phyloP scores from a whole-genome alignment of 257 asterid genomes.

The Solanum neorickii region DNA sequence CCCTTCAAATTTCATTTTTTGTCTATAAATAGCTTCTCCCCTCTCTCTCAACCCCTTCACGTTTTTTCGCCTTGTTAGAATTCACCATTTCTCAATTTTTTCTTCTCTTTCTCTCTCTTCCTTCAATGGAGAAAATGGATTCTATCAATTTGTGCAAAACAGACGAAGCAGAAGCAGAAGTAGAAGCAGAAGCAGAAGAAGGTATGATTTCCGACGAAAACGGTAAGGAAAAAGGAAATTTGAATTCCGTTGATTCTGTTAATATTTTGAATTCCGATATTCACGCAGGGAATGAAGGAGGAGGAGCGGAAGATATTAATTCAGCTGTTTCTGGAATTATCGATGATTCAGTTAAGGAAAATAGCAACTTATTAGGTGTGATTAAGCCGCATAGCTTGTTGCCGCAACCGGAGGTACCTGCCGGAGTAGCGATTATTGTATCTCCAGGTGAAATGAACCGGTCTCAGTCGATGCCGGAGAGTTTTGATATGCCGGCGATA shows the following conservation, averaged over 20 bases:
- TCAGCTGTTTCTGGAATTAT: neutral
- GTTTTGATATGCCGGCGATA: constrained; percentile 48
- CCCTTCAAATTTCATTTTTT: neutral
- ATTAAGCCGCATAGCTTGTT: constrained; percentile 52
- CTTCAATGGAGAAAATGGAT: neutral
- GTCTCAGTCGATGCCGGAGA: constrained; percentile 41
- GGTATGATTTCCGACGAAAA: neutral
- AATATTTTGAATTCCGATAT: neutral
- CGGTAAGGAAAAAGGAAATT: neutral
- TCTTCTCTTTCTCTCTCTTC: neutral
- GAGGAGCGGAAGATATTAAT: neutral
- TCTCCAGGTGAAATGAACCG: constrained; percentile 11
- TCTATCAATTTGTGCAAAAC: neutral
- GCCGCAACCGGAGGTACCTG: constrained; percentile 77
- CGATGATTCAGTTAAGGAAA: neutral
- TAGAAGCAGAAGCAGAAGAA: neutral
- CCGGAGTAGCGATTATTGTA: constrained; percentile 14
- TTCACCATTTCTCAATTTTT: neutral
- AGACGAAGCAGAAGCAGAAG: neutral
- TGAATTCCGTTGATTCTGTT: neutral
- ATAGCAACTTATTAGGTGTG: constrained; percentile 2
- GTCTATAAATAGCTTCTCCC: neutral
- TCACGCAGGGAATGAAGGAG: neutral
- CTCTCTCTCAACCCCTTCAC: neutral
- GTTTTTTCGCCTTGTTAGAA: neutral